phyloP scores from a whole-genome alignment of 805 yeast species.

The Candida namnaoensis region DNA sequence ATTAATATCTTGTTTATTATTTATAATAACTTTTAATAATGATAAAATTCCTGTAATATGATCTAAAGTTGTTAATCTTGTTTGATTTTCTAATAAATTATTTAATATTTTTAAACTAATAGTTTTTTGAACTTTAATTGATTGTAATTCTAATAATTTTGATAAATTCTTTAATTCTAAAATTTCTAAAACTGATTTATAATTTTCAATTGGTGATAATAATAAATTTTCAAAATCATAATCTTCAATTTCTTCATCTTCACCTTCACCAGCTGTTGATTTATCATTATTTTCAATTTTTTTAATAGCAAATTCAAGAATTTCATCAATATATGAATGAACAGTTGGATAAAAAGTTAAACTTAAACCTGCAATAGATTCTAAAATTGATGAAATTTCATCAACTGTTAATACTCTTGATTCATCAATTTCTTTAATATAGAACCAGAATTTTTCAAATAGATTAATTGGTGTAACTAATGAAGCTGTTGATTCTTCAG shows the following conservation, averaged over 20 bases:
- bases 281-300: conserved; percentile 24
- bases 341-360: conserved; percentile 59
- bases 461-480: conserved; percentile 20
- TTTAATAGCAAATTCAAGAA: conserved; percentile 45
- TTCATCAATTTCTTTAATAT: conserved; percentile 45
- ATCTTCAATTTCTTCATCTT: conserved; percentile 10
- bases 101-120: conserved; percentile 57
- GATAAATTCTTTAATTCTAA: conserved; percentile 40
- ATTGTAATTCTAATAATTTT: conserved; percentile 46
- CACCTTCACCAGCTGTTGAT: conserved; percentile 15
- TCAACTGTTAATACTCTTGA: conserved; percentile 55
- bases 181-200: conserved; percentile 18
- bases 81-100: conserved; percentile 35
- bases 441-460: conserved; percentile 60
- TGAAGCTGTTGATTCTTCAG: conserved; percentile 2
- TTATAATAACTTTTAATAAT: conserved; percentile 46
- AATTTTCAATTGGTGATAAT: conserved; percentile 38
- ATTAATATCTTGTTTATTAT: conserved; percentile 17
- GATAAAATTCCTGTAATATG: conserved; percentile 53
- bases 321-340: conserved; percentile 47
- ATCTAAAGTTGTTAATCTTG: conserved; percentile 29
- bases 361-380: conserved; percentile 56
- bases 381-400: conserved; percentile 56
- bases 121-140: conserved; percentile 39
- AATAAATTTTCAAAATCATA: conserved; percentile 37